Conservation (phyloP, 306 rosid species). For the Trifolium repens region DNA sequence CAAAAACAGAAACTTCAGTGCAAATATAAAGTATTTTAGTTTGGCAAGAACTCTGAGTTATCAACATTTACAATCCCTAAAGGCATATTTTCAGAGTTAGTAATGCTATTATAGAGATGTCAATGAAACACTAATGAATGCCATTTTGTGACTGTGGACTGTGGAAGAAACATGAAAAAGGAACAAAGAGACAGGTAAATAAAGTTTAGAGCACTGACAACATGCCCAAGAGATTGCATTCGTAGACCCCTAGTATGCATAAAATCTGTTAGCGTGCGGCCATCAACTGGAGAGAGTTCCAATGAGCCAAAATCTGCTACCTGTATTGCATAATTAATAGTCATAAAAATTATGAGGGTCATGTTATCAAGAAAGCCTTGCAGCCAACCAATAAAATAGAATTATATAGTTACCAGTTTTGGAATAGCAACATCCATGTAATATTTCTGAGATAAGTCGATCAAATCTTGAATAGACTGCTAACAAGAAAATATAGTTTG, state of each 20-base stretch:
- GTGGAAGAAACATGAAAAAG: constrained; percentile 28
- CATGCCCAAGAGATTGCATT: constrained; percentile 95
- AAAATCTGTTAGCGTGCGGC: constrained; percentile 96
- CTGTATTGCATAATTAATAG: constrained; percentile 57
- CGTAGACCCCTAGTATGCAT: constrained; percentile 97
- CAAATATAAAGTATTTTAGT: constrained; percentile 34
- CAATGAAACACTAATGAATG: constrained; percentile 16
- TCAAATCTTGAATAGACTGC: constrained; percentile 88
- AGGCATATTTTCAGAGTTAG: constrained; percentile 26
- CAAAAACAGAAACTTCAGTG: constrained; percentile 16
- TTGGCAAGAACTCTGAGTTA: neutral
- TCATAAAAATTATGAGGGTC: constrained; percentile 45
- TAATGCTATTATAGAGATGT: constrained; percentile 11
- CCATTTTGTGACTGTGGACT: constrained; percentile 15
- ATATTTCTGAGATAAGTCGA: constrained; percentile 75
- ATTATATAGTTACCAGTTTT: constrained; percentile 76
- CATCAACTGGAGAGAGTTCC: constrained; percentile 99
- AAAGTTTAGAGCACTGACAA: constrained; percentile 70
- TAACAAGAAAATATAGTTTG: constrained; percentile 44
- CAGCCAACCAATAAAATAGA: constrained; percentile 46
- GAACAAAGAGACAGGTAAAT: constrained; percentile 19
- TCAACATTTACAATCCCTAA: constrained; percentile 18
- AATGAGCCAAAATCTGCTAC: constrained; percentile 98
- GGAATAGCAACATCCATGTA: constrained; percentile 97
- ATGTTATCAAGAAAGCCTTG: constrained; percentile 32